A percentile compares a stretch with the other conserved stretches of the same genome.
Evolutionary conservation across 495 filamentous ascomycete genomes (phyloP).

Genomic region (Penicillium soppii): DNA sequence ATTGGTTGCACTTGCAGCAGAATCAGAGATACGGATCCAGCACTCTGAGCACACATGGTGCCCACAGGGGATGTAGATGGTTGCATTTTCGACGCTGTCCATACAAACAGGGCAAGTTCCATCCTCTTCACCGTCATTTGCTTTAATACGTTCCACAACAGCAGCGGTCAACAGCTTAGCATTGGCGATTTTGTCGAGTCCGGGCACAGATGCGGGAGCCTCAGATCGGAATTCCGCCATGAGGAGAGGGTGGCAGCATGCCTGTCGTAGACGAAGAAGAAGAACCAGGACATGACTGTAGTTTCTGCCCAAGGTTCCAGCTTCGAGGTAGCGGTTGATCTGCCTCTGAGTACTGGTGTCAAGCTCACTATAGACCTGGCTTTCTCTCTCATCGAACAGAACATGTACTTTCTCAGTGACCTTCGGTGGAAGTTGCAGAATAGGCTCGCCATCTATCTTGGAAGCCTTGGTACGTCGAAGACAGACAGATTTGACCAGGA

Average conservation of each 20-base stretch:
- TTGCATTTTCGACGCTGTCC: slow-evolving; percentile 70
- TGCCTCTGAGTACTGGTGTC: slow-evolving; percentile 63
- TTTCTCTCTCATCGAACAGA: slow-evolving; percentile 73
- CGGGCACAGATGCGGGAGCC: slow-evolving; percentile 48
- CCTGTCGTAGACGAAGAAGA: slow-evolving; percentile 79
- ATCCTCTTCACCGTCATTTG: slow-evolving; percentile 51
- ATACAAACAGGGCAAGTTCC: slow-evolving; percentile 73
- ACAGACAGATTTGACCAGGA: slow-evolving; percentile 79
- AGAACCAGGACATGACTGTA: slow-evolving; percentile 85
- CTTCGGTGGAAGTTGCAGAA: slow-evolving; percentile 72
- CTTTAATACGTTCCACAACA: slow-evolving; percentile 69
- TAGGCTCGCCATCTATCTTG: slow-evolving; percentile 80
- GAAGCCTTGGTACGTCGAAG: slow-evolving; percentile 84
- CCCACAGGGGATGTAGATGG: slow-evolving; percentile 82
- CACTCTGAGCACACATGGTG: slow-evolving; percentile 81
- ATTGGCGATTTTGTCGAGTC: slow-evolving; percentile 64
- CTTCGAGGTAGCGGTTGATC: slow-evolving; percentile 76
- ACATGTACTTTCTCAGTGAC: slow-evolving; percentile 63
- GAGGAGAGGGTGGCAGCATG: slow-evolving; percentile 91
- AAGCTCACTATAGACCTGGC: slow-evolving; percentile 68
- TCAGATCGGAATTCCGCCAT: slow-evolving; percentile 69
- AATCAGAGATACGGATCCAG: slow-evolving; percentile 70
- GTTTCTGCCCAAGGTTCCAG: slow-evolving; percentile 69
- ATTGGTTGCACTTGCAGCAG: slow-evolving; percentile 51
- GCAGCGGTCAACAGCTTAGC: slow-evolving; percentile 59